Base-by-base conservation (phyloP, 352 stramenopile species). In the Phytopythium helicoides region DNA sequence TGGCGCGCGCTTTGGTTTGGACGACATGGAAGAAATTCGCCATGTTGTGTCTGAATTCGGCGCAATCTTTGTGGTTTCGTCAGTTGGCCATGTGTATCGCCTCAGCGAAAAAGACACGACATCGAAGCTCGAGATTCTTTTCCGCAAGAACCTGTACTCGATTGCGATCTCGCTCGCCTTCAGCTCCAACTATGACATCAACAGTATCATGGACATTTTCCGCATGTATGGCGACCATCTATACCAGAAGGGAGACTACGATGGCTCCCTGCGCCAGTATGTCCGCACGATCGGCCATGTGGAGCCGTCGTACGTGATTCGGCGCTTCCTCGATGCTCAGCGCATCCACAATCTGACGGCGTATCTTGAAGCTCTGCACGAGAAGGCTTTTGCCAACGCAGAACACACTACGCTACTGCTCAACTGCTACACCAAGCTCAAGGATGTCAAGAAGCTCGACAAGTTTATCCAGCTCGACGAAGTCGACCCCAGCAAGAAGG, bases 221-320 rank as follows among this genome's bases (percentile, higher is more conserved):
- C 85, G 87, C 48, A 96, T 94, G 85, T 98, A 99, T 68, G 97
- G 96, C 40, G 97, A 99, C 63, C 95, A 99, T 63, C 71, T 99
- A 36, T 99, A 99, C 71, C 76, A 97, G 53, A 98, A 99, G 62
- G 94, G 95, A 35, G 95, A 99, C 55, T 99, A 93, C 52, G 88
- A 95, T 47, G 93, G 89, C 18, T 96, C 96, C 6, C 81, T 99
- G 59, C 84, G 96, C n/a, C 96, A 99, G 72, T 99, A 99, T 66
- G 89, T 95, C 42, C 79, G 95, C 34, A 99, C 96, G 6, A 98
- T 99, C 65, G 96, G 97, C 0, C 94, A 97, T 37, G 74, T 99
- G 3, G 97, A 99, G 60, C 91, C 96, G 6, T 99, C 94, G 6
- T 98, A 99, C 61, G 97, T 99, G 35, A 98, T 99, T 60, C 95